phyloP scores from a whole-genome alignment of 1,139 yeast genomes.

The Eremothecium coryli region DNA sequence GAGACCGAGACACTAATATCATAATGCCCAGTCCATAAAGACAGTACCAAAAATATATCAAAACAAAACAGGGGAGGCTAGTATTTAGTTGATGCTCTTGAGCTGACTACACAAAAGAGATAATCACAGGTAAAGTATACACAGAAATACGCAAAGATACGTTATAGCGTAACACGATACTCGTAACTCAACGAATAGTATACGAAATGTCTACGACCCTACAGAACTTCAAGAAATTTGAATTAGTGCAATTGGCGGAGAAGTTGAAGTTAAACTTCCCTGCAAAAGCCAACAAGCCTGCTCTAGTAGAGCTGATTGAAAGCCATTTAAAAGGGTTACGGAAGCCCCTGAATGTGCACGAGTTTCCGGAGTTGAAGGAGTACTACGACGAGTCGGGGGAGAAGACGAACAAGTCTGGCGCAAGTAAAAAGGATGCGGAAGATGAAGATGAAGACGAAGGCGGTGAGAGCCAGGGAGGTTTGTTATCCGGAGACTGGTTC shows the following conservation, averaged over 20 bases:
- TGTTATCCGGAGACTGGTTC: conserved; percentile 9
- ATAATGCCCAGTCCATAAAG: no score
- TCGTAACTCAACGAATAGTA: no score
- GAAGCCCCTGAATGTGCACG: conserved; percentile 20
- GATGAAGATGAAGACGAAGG: conserved; percentile 8
- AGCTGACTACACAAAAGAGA: no score
- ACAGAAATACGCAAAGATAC: no score
- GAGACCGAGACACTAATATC: no score
- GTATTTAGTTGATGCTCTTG: no score
- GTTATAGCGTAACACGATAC: no score
- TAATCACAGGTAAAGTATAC: no score
- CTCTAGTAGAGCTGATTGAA: conserved; percentile 18
- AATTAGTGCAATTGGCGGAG: conserved; percentile 23
- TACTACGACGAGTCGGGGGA: conserved; percentile 16
- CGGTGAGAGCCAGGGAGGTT: conserved; percentile 7
- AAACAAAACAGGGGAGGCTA: no score
- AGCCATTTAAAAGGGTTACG: conserved; percentile 16
- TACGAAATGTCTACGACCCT: conserved; percentile 9
- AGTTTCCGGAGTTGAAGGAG: conserved; percentile 26
- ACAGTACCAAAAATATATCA: no score
- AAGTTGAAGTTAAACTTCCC: conserved; percentile 20
- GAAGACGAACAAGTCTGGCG: conserved; percentile 10
- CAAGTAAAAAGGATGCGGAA: conserved; percentile 7
- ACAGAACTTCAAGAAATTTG: conserved; percentile 24
- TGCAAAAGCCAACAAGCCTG: conserved; percentile 17